These are phyloP conservation scores for Antrodiella citrinella DNA, from an alignment of 768 basidiomycete genomes.

Conservation along the genomic window DNA sequence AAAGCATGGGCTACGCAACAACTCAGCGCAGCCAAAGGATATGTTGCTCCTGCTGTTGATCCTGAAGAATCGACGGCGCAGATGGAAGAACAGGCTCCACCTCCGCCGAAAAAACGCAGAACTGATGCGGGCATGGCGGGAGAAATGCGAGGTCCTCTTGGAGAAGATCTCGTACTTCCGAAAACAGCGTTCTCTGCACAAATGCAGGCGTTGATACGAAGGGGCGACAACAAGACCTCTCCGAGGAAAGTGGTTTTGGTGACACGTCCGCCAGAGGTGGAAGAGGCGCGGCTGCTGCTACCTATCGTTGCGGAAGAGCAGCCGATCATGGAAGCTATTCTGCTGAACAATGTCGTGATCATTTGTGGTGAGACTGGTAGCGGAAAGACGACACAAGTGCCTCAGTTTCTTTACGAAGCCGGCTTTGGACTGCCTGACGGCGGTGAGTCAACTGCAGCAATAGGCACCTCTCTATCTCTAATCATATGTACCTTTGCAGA, in stretches of 20 bases:
- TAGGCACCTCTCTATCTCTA: neutral
- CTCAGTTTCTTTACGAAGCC: constrained; percentile 96
- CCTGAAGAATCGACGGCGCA: neutral
- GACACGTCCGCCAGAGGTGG: constrained; percentile 58
- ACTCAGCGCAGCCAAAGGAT: constrained; percentile 42
- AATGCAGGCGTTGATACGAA: constrained; percentile 21
- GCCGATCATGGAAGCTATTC: constrained; percentile 84
- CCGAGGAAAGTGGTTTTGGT: constrained; percentile 41
- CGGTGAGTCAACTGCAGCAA: constrained; percentile 39
- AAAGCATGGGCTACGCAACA: constrained; percentile 89
- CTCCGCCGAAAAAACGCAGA: constrained; percentile 43
- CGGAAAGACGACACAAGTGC: constrained; percentile 97
- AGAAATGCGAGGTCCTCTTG: constrained; percentile 75
- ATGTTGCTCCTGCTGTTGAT: constrained; percentile 22
- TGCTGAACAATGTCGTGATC: constrained; percentile 79
- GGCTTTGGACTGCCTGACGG: constrained; percentile 83
- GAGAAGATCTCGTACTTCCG: constrained; percentile 62
- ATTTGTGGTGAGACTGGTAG: constrained; percentile 95
- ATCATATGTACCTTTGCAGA: constrained; percentile 37
- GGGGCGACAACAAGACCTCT: neutral
- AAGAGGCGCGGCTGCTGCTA: constrained; percentile 68
- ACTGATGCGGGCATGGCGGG: constrained; percentile 21
- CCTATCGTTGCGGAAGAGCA: constrained; percentile 95
- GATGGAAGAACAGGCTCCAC: neutral
- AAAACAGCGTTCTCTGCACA: constrained; percentile 54